Conservation (phyloP, 306 rosid genomes). For the Boehmeria nivea region DNA sequence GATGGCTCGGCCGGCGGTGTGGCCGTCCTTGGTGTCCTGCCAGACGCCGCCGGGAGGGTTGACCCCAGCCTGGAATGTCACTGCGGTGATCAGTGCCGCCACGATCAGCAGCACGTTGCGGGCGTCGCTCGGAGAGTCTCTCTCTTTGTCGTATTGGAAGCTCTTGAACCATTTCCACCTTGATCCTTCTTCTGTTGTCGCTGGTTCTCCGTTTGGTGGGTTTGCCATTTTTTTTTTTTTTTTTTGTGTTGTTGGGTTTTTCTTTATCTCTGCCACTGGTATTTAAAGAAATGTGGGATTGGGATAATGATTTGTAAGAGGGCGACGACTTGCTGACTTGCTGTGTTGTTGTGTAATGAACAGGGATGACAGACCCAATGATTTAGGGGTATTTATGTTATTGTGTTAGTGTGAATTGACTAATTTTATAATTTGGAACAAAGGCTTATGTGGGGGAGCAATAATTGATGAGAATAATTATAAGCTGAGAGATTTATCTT, state of each 20-base stretch:
- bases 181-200: too few relatives aligned
- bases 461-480: too few relatives aligned
- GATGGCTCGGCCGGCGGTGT: slow-evolving; percentile 20
- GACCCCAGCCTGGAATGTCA: slow-evolving; percentile 36
- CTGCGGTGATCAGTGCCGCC: slow-evolving; percentile 30
- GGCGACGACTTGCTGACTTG: background rate
- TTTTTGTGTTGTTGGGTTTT: background rate
- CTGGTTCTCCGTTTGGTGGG: too few relatives aligned
- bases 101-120: slow-evolving; percentile 25
- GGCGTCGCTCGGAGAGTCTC: slow-evolving; percentile 6
- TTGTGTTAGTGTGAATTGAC: too few relatives aligned
- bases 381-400: too few relatives aligned
- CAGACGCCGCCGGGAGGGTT: slow-evolving; percentile 46
- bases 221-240: background rate
- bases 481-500: too few relatives aligned
- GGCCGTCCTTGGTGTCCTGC: slow-evolving; percentile 10
- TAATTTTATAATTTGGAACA: too few relatives aligned
- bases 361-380: too few relatives aligned
- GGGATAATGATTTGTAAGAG: too few relatives aligned
- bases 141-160: slow-evolving; percentile 19
- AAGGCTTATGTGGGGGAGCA: too few relatives aligned
- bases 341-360: background rate
- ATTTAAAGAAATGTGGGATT: too few relatives aligned
- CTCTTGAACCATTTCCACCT: slow-evolving; percentile 9
- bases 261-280: too few relatives aligned